Percentiles rank a stretch among this genome's conserved stretches.
Conservation (phyloP, 2,329 filamentous ascomycete genomes). For the Colletotrichum phormii region DNA sequence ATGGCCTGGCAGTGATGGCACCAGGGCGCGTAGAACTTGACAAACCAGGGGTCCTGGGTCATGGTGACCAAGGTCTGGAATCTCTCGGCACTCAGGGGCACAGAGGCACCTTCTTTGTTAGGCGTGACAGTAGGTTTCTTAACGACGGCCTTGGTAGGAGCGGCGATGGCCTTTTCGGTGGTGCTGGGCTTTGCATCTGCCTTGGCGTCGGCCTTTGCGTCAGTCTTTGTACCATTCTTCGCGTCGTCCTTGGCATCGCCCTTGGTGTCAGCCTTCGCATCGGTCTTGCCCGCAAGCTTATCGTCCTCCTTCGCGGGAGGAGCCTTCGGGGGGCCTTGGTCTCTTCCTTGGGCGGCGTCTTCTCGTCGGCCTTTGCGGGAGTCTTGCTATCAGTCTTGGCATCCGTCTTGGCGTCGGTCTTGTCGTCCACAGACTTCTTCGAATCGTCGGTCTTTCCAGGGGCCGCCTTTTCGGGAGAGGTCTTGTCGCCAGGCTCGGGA, state of each 20-base stretch:
- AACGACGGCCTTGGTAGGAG: constrained; percentile 52
- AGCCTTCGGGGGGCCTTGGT: constrained; percentile 27
- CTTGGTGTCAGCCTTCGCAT: constrained; percentile 47
- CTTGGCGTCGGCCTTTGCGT: constrained; percentile 41
- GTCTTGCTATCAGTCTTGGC: constrained; percentile 39
- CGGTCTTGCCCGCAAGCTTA: constrained; percentile 44
- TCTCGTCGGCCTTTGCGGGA: constrained; percentile 46
- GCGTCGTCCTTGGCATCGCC: constrained; percentile 35
- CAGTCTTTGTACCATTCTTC: constrained; percentile 41
- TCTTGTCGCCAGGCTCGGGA: constrained; percentile 76
- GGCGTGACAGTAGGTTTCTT: constrained; percentile 67
- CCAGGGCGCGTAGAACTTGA: constrained; percentile 99
- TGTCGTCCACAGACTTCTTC: constrained; percentile 37
- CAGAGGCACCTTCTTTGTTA: constrained; percentile 81
- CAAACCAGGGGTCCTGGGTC: constrained; percentile 93
- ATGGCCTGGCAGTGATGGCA: constrained; percentile 95
- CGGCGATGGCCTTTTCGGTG: constrained; percentile 36
- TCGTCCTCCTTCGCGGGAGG: constrained; percentile 27
- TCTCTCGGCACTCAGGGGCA: constrained; percentile 81
- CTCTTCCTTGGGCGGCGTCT: constrained; percentile 39
- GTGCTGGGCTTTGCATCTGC: constrained; percentile 38
- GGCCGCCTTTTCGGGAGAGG: constrained; percentile 45
- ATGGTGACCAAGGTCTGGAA: constrained; percentile 89
- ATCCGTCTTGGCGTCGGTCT: constrained; percentile 38
- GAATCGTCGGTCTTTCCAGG: constrained; percentile 45